Evolutionary conservation across 1,284 basidiomycete species (phyloP), one percentile per base, ranked within the genome.

Genomic region (Mrakiaceae sp.): DNA sequence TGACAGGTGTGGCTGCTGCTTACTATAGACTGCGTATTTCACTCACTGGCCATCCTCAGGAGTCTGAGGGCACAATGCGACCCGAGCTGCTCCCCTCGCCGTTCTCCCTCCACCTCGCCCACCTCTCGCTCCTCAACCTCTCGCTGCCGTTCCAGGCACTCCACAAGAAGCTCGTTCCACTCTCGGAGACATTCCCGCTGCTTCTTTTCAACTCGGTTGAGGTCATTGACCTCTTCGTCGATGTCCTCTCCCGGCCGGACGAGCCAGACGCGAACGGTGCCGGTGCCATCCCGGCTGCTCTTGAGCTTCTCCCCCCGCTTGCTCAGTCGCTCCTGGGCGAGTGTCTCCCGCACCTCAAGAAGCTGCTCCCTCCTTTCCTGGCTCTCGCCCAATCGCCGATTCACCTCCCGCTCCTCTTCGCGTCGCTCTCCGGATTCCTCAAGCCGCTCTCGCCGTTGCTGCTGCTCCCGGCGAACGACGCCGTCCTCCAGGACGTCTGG

Each of bases 121-220:
- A 76, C 39, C 69, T 77, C 8, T 71, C 74, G 16, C 70, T 76
- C 8, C 82, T 93, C 62, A 91, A 89, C 73, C 82, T 94, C 43
- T 82, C 88, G 0, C 82, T 86, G 0, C 80, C 84, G 0, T 94
- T 92, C 75, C 78, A 90, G 66, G 76, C 80, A 27, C 88, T 92
- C 68, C 83, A 86, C 2, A 79, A 81, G 64, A 78, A 81, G 61
- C 81, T 81, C 0, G 79, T 82, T 50, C 77, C 81, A 0, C 78
- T 92, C 42, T 85, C 87, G 1, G 81, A 83, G 2, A 90, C 87
- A 0, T 83, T 94, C 78, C 85, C 90, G 0, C 78, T 92, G 57
- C 82, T 91, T 3, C 77, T 95, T 9, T 87, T 88, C 70, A 87
- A 93, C 72, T 87, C 87, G 81, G 78, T 79, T 63, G 80, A 85